phyloP scores from a whole-genome alignment of 1,284 basidiomycete species.

The Austroboletus novae-zelandiae region DNA sequence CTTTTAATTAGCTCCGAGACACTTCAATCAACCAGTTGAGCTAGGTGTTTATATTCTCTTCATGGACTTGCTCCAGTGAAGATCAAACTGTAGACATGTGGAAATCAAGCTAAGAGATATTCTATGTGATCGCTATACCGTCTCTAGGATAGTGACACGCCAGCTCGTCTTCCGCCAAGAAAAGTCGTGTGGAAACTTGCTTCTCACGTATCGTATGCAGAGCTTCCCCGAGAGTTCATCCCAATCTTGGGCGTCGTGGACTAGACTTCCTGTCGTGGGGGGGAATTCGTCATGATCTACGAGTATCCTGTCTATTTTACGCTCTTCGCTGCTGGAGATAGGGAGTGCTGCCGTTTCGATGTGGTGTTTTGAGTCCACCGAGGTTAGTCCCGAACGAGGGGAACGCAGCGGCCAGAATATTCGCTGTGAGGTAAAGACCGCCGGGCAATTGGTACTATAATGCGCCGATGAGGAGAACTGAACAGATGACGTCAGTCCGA shows the following conservation, averaged over 20 bases:
- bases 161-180: constrained; percentile 24
- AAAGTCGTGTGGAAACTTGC: constrained; percentile 23
- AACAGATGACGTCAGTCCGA: background rate
- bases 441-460: constrained; percentile 17
- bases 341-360: constrained; percentile 25
- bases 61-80: background rate
- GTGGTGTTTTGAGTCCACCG: constrained; percentile 9
- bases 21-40: constrained; percentile 12
- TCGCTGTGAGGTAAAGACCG: constrained; percentile 27
- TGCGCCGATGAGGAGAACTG: constrained; percentile 21
- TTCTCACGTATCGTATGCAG: constrained; percentile 23
- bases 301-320: constrained; percentile 16
- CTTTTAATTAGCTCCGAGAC: background rate
- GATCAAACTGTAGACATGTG: background rate
- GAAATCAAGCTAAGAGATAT: background rate
- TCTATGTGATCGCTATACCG: constrained; percentile 18
- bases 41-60: too few relatives aligned
- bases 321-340: constrained; percentile 11
- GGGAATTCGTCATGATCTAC: constrained; percentile 24
- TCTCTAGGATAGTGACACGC: constrained; percentile 25
- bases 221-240: constrained; percentile 29
- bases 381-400: constrained; percentile 3
- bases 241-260: constrained; percentile 31
- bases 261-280: constrained; percentile 7
- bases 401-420: constrained; percentile 29